Percentiles rank a stretch among this genome's conserved stretches.
Evolutionary conservation across 2,329 filamentous ascomycete species (phyloP).

Genomic region (Talaromyces sp.): DNA sequence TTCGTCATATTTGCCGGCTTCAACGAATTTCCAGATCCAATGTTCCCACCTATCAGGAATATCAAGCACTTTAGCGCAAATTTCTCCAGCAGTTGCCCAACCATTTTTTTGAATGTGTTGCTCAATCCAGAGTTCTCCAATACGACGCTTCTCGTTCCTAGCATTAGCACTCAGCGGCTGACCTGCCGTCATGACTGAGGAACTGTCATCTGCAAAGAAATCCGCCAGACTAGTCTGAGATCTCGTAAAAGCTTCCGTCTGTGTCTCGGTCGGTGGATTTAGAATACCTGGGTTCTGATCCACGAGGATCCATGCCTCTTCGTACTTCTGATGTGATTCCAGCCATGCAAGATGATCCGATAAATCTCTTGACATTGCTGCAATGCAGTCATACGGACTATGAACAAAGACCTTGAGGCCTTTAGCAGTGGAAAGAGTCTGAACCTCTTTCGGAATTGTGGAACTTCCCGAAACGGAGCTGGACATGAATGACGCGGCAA

Average conservation of each 20-base stretch:
- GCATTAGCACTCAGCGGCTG: constrained; percentile 62
- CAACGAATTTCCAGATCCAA: constrained; percentile 90
- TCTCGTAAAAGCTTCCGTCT: constrained; percentile 33
- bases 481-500: constrained; percentile 54
- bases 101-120: constrained; percentile 73
- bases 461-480: constrained; percentile 49
- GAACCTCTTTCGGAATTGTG: constrained; percentile 41
- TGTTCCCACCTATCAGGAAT: constrained; percentile 86
- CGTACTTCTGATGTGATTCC: constrained; percentile 74
- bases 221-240: constrained; percentile 55
- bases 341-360: constrained; percentile 85
- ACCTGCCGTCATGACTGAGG: constrained; percentile 61
- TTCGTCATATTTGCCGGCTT: constrained; percentile 81
- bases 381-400: constrained; percentile 93
- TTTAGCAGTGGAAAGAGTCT: constrained; percentile 52
- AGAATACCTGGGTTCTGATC: constrained; percentile 79
- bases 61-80: constrained; percentile 79
- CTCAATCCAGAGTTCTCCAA: constrained; percentile 91
- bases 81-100: constrained; percentile 74
- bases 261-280: constrained; percentile 37
- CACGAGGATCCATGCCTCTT: constrained; percentile 83
- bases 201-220: constrained; percentile 70
- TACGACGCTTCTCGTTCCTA: constrained; percentile 82
- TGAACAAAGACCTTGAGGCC: constrained; percentile 88
- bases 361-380: constrained; percentile 83